Evolutionary conservation across 176 grass and related monocot genomes (phyloP).

Genomic region (maize (Zea mays)): Zm-B73-REFERENCE-NAM-5.0 NC_050097.1:208058501-208059000

Average conservation of each 20-base stretch:
- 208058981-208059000: constrained; percentile 3
- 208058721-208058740: not conserved
- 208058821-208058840: not conserved
- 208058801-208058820: not conserved
- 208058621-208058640: not conserved
- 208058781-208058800: not conserved
- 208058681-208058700: not conserved
- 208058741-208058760: not conserved
- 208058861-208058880: not conserved
- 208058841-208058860: not conserved
- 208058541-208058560: not conserved
- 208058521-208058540: not conserved
- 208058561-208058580: not conserved
- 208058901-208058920: not conserved
- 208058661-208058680: not conserved
- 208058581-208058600: not conserved
- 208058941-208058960: not conserved
- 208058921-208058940: not conserved
- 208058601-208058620: not conserved
- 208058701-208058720: not conserved
- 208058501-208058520: constrained; percentile 12
- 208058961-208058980: not conserved
- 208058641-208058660: not conserved
- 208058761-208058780: not conserved
- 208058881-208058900: not conserved